These are phyloP conservation scores for Sporobolomyces phaffii DNA, from an alignment of 768 basidiomycete genomes.

Conservation along the genomic window DNA sequence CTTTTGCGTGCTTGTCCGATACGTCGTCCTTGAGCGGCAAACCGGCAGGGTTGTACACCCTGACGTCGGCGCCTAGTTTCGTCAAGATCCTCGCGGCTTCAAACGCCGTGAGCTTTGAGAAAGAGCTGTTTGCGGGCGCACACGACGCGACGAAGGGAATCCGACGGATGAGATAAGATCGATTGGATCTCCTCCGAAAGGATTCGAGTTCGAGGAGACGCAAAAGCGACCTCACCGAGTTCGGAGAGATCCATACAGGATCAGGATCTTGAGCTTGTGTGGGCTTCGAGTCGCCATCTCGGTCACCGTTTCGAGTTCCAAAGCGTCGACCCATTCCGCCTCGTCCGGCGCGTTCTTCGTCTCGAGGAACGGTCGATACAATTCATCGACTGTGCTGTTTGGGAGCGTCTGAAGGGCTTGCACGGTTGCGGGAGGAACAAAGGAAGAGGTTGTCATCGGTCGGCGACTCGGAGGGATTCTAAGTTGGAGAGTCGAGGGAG, in stretches of 20 bases:
- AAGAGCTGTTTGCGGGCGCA: constrained; percentile 41
- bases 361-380: constrained; percentile 13
- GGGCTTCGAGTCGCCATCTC: constrained; percentile 12
- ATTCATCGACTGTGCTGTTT: background rate
- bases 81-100: constrained; percentile 45
- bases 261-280: constrained; percentile 39
- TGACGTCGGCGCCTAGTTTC: constrained; percentile 44
- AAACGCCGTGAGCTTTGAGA: constrained; percentile 45
- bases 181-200: background rate
- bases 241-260: constrained; percentile 45
- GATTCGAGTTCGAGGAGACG: background rate
- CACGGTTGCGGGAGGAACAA: background rate
- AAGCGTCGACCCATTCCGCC: constrained; percentile 41
- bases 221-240: constrained; percentile 39
- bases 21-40: constrained; percentile 43
- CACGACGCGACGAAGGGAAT: too few relatives aligned
- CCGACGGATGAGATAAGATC: too few relatives aligned
- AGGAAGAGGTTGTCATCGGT: background rate
- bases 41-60: constrained; percentile 44
- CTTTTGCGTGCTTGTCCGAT: constrained; percentile 41
- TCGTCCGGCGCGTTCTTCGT: constrained; percentile 26
- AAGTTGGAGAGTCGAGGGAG: too few relatives aligned
- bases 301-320: constrained; percentile 42
- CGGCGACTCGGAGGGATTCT: too few relatives aligned
- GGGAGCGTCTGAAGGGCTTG: background rate